Conservation (phyloP, 164 flowering plant genomes). For the Hamamelis virginiana region DNA sequence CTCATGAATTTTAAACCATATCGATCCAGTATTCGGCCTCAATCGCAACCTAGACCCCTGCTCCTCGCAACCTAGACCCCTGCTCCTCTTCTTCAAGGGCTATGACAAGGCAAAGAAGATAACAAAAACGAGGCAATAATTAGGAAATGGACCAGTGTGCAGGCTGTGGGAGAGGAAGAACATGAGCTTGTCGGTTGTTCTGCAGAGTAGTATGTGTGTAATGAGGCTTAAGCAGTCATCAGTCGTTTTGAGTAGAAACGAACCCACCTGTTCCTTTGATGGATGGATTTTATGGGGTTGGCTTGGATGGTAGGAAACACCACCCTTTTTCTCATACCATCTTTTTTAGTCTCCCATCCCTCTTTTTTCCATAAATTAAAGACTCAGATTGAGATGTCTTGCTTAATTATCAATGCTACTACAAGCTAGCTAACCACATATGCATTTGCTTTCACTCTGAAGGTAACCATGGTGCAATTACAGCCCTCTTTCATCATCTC, state of each 20-base stretch:
- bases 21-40: no score
- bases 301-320: conserved; percentile 39
- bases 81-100: no score
- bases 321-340: not conserved
- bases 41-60: no score
- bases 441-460: not conserved
- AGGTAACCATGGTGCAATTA: conserved; percentile 3
- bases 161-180: conserved; percentile 53
- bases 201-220: conserved; percentile 12
- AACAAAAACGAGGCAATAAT: conserved; percentile 30
- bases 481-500: not conserved
- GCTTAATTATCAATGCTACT: conserved; percentile 6
- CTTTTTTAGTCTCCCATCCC: not conserved
- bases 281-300: conserved; percentile 20
- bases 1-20: no score
- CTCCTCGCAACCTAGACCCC: no score
- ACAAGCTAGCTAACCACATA: not conserved
- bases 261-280: conserved; percentile 25
- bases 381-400: not conserved
- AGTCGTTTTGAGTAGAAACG: conserved; percentile 14
- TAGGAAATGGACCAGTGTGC: conserved; percentile 44
- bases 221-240: conserved; percentile 7
- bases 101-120: no score
- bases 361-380: no score
- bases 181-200: conserved; percentile 67